These are phyloP conservation scores for Lasiodiplodia sp. DNA, from an alignment of 2,329 filamentous ascomycete species.

Conservation along the genomic window DNA sequence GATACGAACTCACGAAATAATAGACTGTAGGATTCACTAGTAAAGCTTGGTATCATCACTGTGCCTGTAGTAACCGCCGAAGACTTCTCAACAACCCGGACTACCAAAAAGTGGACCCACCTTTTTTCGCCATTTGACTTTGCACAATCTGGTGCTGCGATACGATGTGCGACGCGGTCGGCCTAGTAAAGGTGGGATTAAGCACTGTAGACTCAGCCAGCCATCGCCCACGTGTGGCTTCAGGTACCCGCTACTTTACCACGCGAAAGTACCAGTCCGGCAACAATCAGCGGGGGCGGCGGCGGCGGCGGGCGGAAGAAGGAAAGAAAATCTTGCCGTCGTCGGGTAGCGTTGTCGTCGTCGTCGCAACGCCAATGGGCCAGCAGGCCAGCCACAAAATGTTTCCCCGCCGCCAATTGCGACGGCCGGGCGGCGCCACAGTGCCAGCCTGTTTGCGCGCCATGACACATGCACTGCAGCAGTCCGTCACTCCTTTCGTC, in stretches of 20 bases:
- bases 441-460: no score
- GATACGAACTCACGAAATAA: slow-evolving; percentile 5
- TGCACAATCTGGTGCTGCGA: neutral
- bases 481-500: neutral
- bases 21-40: slow-evolving; percentile 7
- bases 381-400: neutral
- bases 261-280: neutral
- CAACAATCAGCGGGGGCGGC: slow-evolving; percentile 1
- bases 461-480: neutral
- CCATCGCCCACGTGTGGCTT: slow-evolving; percentile 18
- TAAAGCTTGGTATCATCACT: no score
- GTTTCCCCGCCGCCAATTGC: neutral
- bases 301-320: neutral
- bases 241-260: slow-evolving; percentile 11
- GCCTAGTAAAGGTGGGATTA: slow-evolving; percentile 8
- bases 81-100: no score
- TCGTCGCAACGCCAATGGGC: neutral
- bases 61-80: no score
- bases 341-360: neutral
- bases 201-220: slow-evolving; percentile 19
- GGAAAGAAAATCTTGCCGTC: neutral
- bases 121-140: no score
- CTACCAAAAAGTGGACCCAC: no score
- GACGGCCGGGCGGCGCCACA: neutral
- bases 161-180: neutral